These are phyloP conservation scores for Fragaria iinumae DNA, from an alignment of 306 rosid genomes.

Conservation along the genomic window DNA sequence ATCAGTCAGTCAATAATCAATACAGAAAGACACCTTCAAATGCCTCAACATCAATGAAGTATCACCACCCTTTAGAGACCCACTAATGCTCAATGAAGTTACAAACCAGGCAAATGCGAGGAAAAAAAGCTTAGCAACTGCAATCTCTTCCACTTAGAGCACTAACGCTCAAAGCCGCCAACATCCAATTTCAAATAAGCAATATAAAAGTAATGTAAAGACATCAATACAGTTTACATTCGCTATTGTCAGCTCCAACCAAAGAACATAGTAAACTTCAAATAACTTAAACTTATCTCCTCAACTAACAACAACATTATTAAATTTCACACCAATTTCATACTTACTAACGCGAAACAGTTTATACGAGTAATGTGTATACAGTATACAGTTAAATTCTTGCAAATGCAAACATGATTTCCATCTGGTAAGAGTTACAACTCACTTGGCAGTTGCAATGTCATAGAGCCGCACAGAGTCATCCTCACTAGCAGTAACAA, in stretches of 20 bases:
- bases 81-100: too few species aligned
- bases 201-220: too few species aligned
- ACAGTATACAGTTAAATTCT: neutral
- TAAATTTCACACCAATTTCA: neutral
- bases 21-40: neutral
- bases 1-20: neutral
- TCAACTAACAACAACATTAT: neutral
- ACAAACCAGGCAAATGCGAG: neutral
- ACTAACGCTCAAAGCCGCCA: neutral
- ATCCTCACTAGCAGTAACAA: slow-evolving; percentile 85
- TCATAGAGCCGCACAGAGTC: slow-evolving; percentile 92
- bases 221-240: too few species aligned
- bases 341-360: neutral
- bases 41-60: neutral
- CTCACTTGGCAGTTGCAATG: slow-evolving; percentile 87
- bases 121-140: neutral
- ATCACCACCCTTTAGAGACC: neutral
- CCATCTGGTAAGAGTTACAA: slow-evolving; percentile 8
- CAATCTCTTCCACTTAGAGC: neutral
- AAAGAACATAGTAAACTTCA: too few species aligned
- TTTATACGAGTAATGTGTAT: neutral
- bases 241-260: too few species aligned
- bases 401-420: slow-evolving; percentile 8
- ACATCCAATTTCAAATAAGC: neutral
- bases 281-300: too few species aligned